Evolutionary conservation across 164 flowering plant genomes (phyloP).

Genomic region (Liriodendron chinense): DNA sequence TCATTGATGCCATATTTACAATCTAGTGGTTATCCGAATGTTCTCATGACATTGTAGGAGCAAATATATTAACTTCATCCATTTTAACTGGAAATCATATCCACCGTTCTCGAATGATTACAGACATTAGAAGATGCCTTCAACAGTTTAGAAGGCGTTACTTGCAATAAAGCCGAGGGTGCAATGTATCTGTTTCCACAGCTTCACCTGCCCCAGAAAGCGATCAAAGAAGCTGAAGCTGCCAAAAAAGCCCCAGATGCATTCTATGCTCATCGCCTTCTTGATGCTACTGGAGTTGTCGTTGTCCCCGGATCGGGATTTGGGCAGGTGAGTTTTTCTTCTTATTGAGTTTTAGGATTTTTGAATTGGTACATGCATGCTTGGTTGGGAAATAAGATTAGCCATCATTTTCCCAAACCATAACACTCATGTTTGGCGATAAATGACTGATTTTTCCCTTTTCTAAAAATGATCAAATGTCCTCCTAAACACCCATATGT

Average conservation of each 20-base stretch:
- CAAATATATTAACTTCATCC: not conserved
- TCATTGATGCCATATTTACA: not conserved
- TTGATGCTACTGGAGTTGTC: conserved; percentile 89
- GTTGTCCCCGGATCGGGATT: conserved; percentile 99
- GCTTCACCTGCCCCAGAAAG: conserved; percentile 66
- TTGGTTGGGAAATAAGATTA: not conserved
- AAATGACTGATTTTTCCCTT: not conserved
- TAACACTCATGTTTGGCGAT: not conserved
- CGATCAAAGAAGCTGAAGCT: conserved; percentile 80
- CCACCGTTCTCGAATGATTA: not conserved
- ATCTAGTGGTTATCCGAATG: not conserved
- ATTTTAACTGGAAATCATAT: not conserved
- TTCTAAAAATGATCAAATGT: not conserved
- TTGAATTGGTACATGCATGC: not conserved
- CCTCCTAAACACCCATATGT: not conserved
- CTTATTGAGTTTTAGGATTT: not conserved
- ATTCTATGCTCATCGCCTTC: conserved; percentile 75
- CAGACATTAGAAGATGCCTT: conserved; percentile 88
- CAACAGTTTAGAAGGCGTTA: conserved; percentile 82
- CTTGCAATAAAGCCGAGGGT: conserved; percentile 97
- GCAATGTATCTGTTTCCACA: conserved; percentile 98
- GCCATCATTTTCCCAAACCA: too few relatives aligned
- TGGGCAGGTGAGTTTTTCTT: conserved; percentile 60
- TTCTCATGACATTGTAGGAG: not conserved
- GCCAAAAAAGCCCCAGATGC: conserved; percentile 82